phyloP scores from a whole-genome alignment of 2,329 filamentous ascomycete species.

The Botryotinia globosa region DNA sequence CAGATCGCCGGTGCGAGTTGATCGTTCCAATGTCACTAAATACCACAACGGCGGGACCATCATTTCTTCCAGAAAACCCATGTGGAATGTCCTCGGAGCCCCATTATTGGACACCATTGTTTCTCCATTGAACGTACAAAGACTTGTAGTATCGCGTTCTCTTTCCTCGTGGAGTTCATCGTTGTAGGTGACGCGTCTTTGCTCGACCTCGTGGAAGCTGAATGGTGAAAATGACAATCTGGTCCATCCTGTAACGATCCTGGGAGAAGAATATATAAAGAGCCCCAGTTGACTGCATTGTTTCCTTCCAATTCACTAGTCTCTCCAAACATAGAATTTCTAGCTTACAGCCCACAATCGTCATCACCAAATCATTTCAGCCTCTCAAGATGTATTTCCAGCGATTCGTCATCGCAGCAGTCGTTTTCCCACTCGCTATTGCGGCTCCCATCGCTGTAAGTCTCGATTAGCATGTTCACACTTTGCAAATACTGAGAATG shows the following conservation, averaged over 20 bases:
- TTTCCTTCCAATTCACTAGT: background rate
- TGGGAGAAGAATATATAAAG: background rate
- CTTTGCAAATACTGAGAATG: background rate
- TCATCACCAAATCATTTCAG: background rate
- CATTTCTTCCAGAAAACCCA: background rate
- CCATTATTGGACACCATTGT: background rate
- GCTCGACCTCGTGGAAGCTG: slow-evolving; percentile 1
- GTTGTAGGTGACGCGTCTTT: background rate
- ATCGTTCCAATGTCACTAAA: background rate
- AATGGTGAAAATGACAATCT: background rate
- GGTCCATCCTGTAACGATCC: background rate
- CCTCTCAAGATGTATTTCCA: background rate
- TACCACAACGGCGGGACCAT: background rate
- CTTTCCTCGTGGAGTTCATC: background rate
- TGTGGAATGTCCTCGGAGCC: background rate
- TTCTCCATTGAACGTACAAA: background rate
- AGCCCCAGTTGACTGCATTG: background rate
- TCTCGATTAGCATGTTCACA: too few species aligned
- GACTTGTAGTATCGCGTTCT: background rate
- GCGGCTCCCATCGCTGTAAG: background rate
- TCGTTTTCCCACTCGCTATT: background rate
- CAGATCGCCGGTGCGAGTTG: slow-evolving; percentile 1
- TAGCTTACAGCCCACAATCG: background rate
- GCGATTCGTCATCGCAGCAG: background rate
- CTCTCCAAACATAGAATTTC: background rate